These are phyloP conservation scores for Kodamaea plutei DNA, from an alignment of 1,139 yeast species.

Conservation along the genomic window DNA sequence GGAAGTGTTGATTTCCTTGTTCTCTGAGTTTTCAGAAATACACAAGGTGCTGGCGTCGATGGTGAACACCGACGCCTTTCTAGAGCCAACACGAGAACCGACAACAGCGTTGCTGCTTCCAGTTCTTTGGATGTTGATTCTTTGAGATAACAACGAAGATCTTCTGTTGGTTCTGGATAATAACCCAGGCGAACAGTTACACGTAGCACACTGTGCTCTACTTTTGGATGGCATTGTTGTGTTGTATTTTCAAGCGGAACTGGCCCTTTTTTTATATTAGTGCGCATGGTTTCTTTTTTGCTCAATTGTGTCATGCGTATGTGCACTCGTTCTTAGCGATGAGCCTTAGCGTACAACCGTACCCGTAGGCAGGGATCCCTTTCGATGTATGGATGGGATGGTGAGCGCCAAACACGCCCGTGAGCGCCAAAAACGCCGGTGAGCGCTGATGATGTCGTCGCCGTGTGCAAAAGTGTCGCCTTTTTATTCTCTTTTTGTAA, in stretches of 20 bases:
- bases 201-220: conserved; percentile 58
- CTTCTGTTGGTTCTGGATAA: conserved; percentile 61
- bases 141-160: conserved; percentile 47
- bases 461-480: no score
- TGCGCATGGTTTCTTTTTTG: conserved; percentile 1
- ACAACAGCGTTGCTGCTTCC: conserved; percentile 14
- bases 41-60: conserved; percentile 44
- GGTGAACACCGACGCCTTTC: conserved; percentile 48
- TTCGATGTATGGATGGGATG: not conserved
- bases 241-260: no score
- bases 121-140: conserved; percentile 39
- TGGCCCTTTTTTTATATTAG: conserved; percentile 1
- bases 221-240: conserved; percentile 23
- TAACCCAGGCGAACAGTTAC: conserved; percentile 81
- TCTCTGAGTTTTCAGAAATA: conserved; percentile 28
- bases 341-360: no score
- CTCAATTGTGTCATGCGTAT: not conserved
- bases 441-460: no score
- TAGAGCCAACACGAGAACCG: conserved; percentile 27
- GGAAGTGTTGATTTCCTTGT: conserved; percentile 53
- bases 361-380: no score
- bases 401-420: not conserved
- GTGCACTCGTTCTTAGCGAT: no score
- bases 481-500: no score
- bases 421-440: no score